Percentiles rank a stretch among this genome's conserved stretches.
Evolutionary conservation across 129 eudicot genomes (phyloP).

Genomic region (Ambrosia artemisiifolia): DNA sequence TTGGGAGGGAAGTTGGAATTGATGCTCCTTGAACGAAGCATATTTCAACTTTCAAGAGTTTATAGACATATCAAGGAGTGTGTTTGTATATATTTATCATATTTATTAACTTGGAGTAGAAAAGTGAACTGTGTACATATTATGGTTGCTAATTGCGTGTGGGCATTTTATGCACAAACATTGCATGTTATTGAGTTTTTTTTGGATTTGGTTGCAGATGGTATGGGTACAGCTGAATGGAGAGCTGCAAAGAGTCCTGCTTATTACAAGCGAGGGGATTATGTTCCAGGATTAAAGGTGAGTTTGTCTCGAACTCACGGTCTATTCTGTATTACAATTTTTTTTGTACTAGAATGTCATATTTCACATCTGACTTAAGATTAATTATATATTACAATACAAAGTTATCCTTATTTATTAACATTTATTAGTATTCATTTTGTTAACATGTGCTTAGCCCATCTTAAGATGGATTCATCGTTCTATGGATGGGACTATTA

Average conservation of each 20-base stretch:
- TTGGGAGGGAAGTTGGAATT: too few species aligned
- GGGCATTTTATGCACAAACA: not conserved
- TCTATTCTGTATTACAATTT: not conserved
- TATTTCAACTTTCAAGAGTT: not conserved
- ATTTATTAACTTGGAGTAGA: not conserved
- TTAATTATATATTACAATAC: not conserved
- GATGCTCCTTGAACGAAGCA: not conserved
- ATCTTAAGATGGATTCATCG: not conserved
- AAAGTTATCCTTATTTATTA: not conserved
- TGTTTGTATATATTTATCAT: not conserved
- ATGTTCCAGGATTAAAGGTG: slow-evolving; percentile 99
- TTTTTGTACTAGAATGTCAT: not conserved
- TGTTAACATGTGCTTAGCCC: not conserved
- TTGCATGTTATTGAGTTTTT: slow-evolving; percentile 10
- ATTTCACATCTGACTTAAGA: not conserved
- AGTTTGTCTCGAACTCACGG: too few species aligned
- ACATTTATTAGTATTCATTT: not conserved
- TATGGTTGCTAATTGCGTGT: not conserved
- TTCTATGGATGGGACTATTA: not conserved
- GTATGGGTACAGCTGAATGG: slow-evolving; percentile 99
- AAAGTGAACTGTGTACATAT: not conserved
- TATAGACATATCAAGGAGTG: not conserved
- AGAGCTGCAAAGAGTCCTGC: slow-evolving; percentile 97
- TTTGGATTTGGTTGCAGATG: slow-evolving; percentile 58
- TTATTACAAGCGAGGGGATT: slow-evolving; percentile 97